Percentiles rank a stretch among this genome's conserved stretches.
phyloP scores from a whole-genome alignment of 495 filamentous ascomycete species.

The Podospora conica region DNA sequence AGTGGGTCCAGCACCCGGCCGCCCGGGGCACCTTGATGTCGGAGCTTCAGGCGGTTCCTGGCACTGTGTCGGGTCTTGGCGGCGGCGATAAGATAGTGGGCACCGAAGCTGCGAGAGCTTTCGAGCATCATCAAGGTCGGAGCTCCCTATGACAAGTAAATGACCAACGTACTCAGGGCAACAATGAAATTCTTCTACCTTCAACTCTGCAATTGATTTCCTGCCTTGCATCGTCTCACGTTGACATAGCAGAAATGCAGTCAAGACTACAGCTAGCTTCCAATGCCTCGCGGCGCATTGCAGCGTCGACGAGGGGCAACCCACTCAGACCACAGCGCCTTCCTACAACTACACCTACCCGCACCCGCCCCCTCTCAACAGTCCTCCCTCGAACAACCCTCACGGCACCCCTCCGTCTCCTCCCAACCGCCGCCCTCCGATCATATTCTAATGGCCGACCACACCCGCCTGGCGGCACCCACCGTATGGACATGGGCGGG shows the following conservation, averaged over 20 bases:
- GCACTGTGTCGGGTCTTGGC: too few relatives aligned
- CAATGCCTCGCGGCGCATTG: conserved; percentile 32
- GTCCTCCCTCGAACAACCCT: conserved; percentile 10
- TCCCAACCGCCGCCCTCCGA: conserved; percentile 37
- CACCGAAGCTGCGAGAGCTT: conserved; percentile 27
- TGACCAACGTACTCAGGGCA: not conserved
- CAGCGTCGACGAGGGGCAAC: conserved; percentile 27
- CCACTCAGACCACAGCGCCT: conserved; percentile 23
- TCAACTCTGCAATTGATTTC: not conserved
- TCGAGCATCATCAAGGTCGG: conserved; percentile 15
- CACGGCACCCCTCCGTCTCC: conserved; percentile 4
- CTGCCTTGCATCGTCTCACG: not conserved
- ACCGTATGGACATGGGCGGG: conserved; percentile 77
- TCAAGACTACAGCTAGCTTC: conserved; percentile 31
- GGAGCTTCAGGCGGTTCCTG: too few relatives aligned
- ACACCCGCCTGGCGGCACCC: conserved; percentile 83
- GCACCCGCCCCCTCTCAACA: conserved; percentile 13
- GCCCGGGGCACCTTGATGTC: too few relatives aligned
- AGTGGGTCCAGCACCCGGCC: not conserved
- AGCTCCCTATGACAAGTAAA: not conserved
- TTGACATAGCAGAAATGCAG: conserved; percentile 28
- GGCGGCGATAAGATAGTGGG: conserved; percentile 27
- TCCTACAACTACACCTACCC: conserved; percentile 16
- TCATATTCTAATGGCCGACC: conserved; percentile 72
- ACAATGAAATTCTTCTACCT: not conserved